Evolutionary conservation across 2,329 filamentous ascomycete genomes (phyloP).

Genomic region (Fusarium algeriense): DNA sequence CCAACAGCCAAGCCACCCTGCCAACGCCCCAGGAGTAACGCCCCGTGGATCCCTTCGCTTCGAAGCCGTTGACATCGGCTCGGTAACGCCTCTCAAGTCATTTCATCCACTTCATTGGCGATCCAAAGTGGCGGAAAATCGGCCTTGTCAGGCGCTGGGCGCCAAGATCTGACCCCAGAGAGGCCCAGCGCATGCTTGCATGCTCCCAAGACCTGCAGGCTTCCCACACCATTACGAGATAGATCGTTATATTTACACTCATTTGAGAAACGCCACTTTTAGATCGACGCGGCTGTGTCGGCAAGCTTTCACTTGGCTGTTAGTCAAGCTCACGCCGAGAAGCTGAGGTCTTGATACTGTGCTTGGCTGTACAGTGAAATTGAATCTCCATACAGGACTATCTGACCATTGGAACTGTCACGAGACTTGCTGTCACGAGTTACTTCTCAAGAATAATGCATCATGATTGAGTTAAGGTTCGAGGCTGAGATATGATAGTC

Average conservation of each 20-base stretch:
- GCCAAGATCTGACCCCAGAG: constrained; percentile 5
- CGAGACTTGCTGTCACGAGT: not conserved
- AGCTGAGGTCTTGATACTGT: not conserved
- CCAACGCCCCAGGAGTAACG: not conserved
- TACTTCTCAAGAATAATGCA: too few species aligned
- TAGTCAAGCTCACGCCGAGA: not conserved
- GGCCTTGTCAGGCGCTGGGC: not conserved
- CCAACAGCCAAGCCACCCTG: not conserved
- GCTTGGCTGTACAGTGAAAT: not conserved
- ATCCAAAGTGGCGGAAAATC: not conserved
- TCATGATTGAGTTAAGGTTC: not conserved
- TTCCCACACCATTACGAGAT: not conserved
- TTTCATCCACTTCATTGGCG: not conserved
- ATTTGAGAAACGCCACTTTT: not conserved
- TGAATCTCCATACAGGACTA: too few species aligned
- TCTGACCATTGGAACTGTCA: not conserved
- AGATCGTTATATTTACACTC: not conserved
- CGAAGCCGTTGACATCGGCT: not conserved
- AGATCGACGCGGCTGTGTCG: constrained; percentile 1
- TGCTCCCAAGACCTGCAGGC: not conserved
- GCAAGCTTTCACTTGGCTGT: not conserved
- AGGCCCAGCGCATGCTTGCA: not conserved
- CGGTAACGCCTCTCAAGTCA: not conserved
- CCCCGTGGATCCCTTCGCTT: not conserved
- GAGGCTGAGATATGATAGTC: not conserved